phyloP scores from a whole-genome alignment of 495 filamentous ascomycete species.

The Eremomyces bilateralis region DNA sequence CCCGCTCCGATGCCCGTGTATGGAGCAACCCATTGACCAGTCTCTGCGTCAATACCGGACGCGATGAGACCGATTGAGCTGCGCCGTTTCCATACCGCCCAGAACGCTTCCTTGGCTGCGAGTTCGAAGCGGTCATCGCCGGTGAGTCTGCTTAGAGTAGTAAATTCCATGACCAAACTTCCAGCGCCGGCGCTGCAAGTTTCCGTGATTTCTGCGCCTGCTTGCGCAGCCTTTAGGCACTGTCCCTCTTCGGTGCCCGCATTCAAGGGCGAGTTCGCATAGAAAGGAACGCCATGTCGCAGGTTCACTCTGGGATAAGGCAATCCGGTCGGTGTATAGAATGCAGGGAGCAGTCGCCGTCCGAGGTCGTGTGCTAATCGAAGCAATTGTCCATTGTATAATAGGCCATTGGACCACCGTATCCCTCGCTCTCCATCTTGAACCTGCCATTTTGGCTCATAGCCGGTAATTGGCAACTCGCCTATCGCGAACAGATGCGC shows the following conservation, averaged over 20 bases:
- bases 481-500: constrained; percentile 85
- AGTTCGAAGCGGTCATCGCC: constrained; percentile 73
- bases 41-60: constrained; percentile 78
- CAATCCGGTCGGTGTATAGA: constrained; percentile 71
- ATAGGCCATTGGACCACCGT: constrained; percentile 49
- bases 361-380: constrained; percentile 69
- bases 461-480: constrained; percentile 64
- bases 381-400: constrained; percentile 80
- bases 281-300: constrained; percentile 78
- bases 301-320: constrained; percentile 93
- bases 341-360: constrained; percentile 67
- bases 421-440: constrained; percentile 31
- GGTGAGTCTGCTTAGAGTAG: constrained; percentile 69
- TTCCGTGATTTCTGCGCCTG: constrained; percentile 59
- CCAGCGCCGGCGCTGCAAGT: constrained; percentile 93
- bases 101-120: constrained; percentile 77
- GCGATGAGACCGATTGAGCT: constrained; percentile 78
- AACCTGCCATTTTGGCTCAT: constrained; percentile 24
- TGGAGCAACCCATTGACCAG: constrained; percentile 68
- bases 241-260: constrained; percentile 19
- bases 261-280: constrained; percentile 55
- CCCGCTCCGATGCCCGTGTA: constrained; percentile 87
- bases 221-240: constrained; percentile 18
- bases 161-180: constrained; percentile 82
- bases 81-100: constrained; percentile 76